These are phyloP conservation scores for Solanum tarapatanum DNA, from an alignment of 257 asterid genomes.

Conservation along the genomic window DNA sequence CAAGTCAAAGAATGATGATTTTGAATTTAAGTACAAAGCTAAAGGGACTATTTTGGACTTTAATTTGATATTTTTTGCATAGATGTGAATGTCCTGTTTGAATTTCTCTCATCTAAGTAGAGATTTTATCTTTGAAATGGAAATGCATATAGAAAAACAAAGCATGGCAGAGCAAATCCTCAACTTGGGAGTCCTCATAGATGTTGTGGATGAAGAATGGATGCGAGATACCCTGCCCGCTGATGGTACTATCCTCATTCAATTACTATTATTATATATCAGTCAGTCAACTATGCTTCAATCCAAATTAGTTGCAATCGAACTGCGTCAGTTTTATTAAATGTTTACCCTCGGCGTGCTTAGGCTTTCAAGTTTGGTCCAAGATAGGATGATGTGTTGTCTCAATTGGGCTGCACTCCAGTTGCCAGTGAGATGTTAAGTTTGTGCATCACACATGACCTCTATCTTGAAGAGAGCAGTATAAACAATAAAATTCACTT, in stretches of 20 bases:
- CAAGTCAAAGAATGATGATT: background rate
- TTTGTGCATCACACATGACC: background rate
- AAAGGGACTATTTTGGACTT: background rate
- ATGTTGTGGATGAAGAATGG: constrained; percentile 82
- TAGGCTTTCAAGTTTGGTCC: background rate
- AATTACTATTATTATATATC: background rate
- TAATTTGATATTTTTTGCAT: background rate
- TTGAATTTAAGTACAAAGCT: background rate
- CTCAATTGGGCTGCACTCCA: background rate
- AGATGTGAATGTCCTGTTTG: background rate
- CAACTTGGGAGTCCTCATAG: constrained; percentile 55
- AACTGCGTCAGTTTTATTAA: background rate
- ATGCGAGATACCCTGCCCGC: constrained; percentile 70
- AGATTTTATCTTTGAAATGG: background rate
- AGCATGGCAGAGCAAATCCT: constrained; percentile 42
- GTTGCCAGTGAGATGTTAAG: background rate
- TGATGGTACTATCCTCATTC: constrained; percentile 34
- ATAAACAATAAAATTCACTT: background rate
- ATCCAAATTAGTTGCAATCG: background rate
- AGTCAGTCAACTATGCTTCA: background rate
- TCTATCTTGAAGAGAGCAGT: background rate
- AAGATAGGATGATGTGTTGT: background rate
- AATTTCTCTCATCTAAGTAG: background rate
- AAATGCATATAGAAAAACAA: background rate
- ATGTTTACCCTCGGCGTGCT: background rate